Base-by-base conservation (phyloP, 2,329 filamentous ascomycete genomes). In the Gliomastix tumulicola region DNA sequence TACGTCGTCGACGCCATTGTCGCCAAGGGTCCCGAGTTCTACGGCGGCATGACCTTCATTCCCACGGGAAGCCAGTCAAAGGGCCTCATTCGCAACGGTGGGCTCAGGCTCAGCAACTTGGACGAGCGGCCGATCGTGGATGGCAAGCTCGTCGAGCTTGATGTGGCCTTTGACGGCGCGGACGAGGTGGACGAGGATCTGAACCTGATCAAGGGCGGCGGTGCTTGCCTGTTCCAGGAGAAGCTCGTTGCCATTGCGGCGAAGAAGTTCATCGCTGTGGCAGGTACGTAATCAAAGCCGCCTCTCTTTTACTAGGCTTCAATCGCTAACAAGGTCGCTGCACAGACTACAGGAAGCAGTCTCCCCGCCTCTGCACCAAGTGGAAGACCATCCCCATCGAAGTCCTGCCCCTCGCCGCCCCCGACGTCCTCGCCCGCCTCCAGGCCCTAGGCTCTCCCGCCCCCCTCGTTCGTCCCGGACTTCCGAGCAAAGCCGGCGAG, bases 131-230 rank as follows among this genome's bases (percentile, higher is more conserved):
- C 84, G 2, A 56, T 54, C 15, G 49, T 54, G 11, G 41, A 51
- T 25, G 63, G 61, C 45, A 50, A 49, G 40, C 62, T 65, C 22
- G 59, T 67, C n/a, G 59, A 63, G 32, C 73, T 98, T 20, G 90
- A 97, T 52, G 84, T 97, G 15, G 86, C 85, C 34, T 98, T 98
- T 56, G 92, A 98, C 55, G 92, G 92, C 37, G 92, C 92, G 5
- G 92, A 98, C 57, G 92, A 98, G 67, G 88, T 98, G 21, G 92
- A 98, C 56, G 81, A 87, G 32, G 85, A 94, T 36, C 66, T 98
- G 41, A 98, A 97, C 63, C 88, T 90, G 55, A 97, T 98, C 68
- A 97, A 97, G 68, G 92, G 92, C 37, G 92, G 92, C 34, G 92
- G 92, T 40, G 92, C 88, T n/a, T 98, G 92, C 62, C 66, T 97